phyloP scores from a whole-genome alignment of 108 stramenopile genomes.

The Schizochytrium sp. region DNA sequence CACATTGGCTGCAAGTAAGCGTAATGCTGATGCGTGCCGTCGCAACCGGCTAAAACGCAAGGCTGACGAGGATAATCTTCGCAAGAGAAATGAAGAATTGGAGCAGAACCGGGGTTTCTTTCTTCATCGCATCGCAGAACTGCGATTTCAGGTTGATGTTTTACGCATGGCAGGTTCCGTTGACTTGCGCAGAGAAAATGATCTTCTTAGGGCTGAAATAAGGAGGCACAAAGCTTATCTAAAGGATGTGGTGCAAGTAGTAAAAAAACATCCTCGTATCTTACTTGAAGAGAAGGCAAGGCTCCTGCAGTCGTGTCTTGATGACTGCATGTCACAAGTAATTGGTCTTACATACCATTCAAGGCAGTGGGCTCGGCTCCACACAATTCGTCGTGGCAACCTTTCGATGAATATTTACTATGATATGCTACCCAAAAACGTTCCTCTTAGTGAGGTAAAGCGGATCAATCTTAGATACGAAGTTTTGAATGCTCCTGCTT shows the following conservation, averaged over 20 bases:
- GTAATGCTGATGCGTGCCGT: slow-evolving; percentile 34
- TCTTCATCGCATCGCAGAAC: slow-evolving; percentile 39
- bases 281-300: neutral
- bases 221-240: slow-evolving; percentile 17
- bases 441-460: no score
- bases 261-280: neutral
- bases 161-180: neutral
- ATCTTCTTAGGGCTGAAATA: neutral
- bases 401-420: no score
- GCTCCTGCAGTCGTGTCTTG: no score
- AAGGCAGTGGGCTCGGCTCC: no score
- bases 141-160: neutral
- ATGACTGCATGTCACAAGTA: no score
- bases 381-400: no score
- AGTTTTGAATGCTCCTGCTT: no score
- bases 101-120: slow-evolving; percentile 9
- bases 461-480: no score
- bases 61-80: neutral
- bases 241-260: neutral
- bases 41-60: slow-evolving; percentile 48
- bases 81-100: neutral
- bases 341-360: no score
- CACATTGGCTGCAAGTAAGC: neutral
- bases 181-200: slow-evolving; percentile 19
- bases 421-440: no score